Base-by-base conservation (phyloP, 2,329 filamentous ascomycete species). In the Chaetomium olivaceum region DNA sequence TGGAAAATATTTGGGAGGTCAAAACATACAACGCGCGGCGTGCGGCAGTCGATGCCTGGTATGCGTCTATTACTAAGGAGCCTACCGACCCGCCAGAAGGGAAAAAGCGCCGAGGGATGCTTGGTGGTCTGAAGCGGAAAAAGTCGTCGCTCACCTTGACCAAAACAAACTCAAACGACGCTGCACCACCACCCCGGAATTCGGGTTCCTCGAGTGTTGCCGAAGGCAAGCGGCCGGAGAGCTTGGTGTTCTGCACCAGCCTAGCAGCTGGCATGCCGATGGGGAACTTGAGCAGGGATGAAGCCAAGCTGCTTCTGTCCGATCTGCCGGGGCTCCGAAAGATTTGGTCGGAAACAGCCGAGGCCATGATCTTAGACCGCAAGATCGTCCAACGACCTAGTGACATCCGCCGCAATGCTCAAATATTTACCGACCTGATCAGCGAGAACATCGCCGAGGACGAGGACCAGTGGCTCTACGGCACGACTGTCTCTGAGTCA, bases 1-100 rank as follows among this genome's bases (percentile, higher is more conserved):
- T 88, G 1, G 85, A 89, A 70, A 80, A 83, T 54, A 81, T 89
- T 43, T 89, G 87, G 87, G 86, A 89, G 72, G 86, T 87, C 48
- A 88, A 88, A 71, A 86, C 87, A 1, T 89, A 89, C 75, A 89
- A 87, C 72, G 80, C 79, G 60, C 80, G 87, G 36, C 81, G 86
- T 64, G 80, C 80, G 23, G 83, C 84, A 1, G 87, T 89, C 19
- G 87, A 89, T 71, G 77, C 72, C 5, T 89, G 86, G 86, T 87
- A 84, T 73, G 80, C 80, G 50, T 79, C 78, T 21, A 75, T 89
- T 9, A 78, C 80, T 1, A 82, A 79, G 65, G 82, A 82, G 9
- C 72, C 75, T 23, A 60, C 74, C 6, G 27, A 51, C 1, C 82
- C 83, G 39, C 71, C 80, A 9, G 71, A 80, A 6, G 64, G 78